Evolutionary conservation across 2,329 filamentous ascomycete species (phyloP), one percentile per base, ranked within the genome.

Genomic region (Hymenoscyphus fructigenus): DNA sequence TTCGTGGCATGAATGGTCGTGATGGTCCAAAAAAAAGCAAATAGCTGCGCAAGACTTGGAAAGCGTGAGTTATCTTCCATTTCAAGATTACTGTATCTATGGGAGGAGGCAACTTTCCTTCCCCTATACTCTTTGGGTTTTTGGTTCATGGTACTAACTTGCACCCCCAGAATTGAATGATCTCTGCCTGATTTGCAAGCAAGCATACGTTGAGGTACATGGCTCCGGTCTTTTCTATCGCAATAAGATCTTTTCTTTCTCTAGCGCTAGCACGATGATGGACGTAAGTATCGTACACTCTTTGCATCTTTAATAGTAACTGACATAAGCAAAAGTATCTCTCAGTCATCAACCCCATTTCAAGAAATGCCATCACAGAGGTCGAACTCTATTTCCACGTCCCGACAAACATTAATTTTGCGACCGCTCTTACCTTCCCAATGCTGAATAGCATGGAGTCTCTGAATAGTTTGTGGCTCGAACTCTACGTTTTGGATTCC

Each of bases 361-460:
- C 47, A 14, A 10, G 47, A 50, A 50, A 50, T 12, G 20, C n/a
- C 7, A 50, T 50, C 9, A 50, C 47, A 9, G 20, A 4, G 5
- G 10, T 50, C 47, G 9, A 23, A 9, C n/a, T 50, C 6, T 10
- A 2, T 12, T 20, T 14, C 3, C 3, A 2, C 7, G 4, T 23
- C 47, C 47, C 23, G 14, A 50, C 3, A 0, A 26, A 50, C 47
- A 3, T 15, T 6, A 47, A 9, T 2, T 50, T 50, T 12, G 47
- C 47, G 10, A 20, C 47, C 3, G 14, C 3, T 3, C 20, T 50
- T 9, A 23, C 20, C 20, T 50, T 50, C 9, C 23, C 47, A 9
- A 50, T 50, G 47, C 10, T 50, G 47, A 50, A 50, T 10, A 50
- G 47, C 47, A 50, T 50, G 47, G 47, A 50, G 7, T 50, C 47